These are phyloP conservation scores for Tirmania nivea DNA, from an alignment of 495 filamentous ascomycete species.

Conservation along the genomic window DNA sequence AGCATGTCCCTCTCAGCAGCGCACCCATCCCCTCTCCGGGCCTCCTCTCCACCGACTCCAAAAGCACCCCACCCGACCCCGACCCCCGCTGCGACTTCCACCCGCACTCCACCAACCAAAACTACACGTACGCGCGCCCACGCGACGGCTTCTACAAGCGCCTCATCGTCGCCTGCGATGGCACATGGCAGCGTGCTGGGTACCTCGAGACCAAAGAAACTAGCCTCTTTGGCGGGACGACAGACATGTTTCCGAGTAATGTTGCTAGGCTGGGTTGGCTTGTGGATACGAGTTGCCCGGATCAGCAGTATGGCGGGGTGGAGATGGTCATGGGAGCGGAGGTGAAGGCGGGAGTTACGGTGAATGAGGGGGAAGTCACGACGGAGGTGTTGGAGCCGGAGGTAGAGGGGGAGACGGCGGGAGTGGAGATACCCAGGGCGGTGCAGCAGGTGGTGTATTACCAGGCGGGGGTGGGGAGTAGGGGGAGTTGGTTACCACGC, in stretches of 20 bases:
- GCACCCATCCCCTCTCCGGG: no score
- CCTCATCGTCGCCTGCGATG: slow-evolving; percentile 27
- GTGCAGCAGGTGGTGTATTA: slow-evolving; percentile 34
- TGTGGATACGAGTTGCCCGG: no score
- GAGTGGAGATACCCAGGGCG: slow-evolving; percentile 19
- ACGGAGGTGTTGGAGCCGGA: slow-evolving; percentile 16
- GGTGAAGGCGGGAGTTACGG: no score
- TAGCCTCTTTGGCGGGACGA: no score
- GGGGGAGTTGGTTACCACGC: slow-evolving; percentile 3
- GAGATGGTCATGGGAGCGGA: no score
- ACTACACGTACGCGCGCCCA: neutral
- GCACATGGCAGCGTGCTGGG: slow-evolving; percentile 26
- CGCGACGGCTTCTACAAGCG: slow-evolving; percentile 13
- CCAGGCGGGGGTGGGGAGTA: slow-evolving; percentile 31
- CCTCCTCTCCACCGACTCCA: no score
- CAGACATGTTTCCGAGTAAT: no score
- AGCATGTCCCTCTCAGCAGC: no score
- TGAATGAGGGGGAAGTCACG: no score
- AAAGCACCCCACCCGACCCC: neutral
- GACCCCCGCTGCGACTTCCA: neutral
- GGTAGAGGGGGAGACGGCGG: slow-evolving; percentile 16
- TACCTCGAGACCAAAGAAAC: slow-evolving; percentile 23
- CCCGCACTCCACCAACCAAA: neutral
- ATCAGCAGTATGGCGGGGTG: no score
- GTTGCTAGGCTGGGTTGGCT: no score